Percentiles rank a stretch among this genome's conserved stretches.
These are phyloP conservation scores for Solanum neorickii DNA, from an alignment of 257 asterid species.

Conservation along the genomic window DNA sequence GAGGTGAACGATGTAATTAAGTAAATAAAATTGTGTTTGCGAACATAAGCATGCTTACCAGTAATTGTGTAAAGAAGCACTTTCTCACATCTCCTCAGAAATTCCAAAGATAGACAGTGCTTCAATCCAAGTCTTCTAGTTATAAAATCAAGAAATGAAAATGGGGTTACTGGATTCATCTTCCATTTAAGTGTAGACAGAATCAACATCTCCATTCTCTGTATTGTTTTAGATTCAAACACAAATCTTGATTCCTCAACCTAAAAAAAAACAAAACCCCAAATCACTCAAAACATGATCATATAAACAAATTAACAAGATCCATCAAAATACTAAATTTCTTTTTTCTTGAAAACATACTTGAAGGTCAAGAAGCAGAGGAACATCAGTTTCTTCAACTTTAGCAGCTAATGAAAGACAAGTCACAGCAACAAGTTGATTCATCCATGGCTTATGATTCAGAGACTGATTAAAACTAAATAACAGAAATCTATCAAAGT, in stretches of 20 bases:
- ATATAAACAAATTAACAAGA: background rate
- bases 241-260: conserved; percentile 39
- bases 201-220: conserved; percentile 57
- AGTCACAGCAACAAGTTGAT: conserved; percentile 69
- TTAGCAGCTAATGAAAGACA: conserved; percentile 82
- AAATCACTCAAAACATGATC: background rate
- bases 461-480: conserved; percentile 11
- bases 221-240: conserved; percentile 50
- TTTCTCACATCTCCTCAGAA: conserved; percentile 37
- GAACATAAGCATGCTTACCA: conserved; percentile 14
- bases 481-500: conserved; percentile 47
- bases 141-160: conserved; percentile 42
- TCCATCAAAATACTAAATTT: background rate
- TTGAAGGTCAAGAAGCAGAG: conserved; percentile 69
- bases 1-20: background rate
- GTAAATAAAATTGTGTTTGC: background rate
- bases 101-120: conserved; percentile 10
- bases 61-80: conserved; percentile 40
- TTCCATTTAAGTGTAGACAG: conserved; percentile 50
- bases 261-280: conserved; percentile 10
- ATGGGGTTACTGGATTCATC: conserved; percentile 66
- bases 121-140: conserved; percentile 20
- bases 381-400: conserved; percentile 68
- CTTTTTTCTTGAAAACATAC: conserved; percentile 19
- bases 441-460: conserved; percentile 52